These are phyloP conservation scores for Saccharomyces hybrid DNA, from an alignment of 1,139 yeast genomes.

Conservation along the genomic window DNA sequence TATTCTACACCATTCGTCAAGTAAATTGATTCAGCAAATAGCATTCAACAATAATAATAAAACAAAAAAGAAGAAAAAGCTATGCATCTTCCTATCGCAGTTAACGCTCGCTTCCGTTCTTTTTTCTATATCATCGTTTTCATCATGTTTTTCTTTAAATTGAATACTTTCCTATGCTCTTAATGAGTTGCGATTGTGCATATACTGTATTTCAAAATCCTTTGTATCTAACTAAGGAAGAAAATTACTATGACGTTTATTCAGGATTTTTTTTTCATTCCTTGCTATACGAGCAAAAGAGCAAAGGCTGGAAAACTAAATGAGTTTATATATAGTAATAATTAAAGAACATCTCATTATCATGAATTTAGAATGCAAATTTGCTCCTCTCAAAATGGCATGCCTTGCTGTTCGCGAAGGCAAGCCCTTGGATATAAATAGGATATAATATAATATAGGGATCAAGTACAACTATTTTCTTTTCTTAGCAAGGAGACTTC, in stretches of 20 bases:
- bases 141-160: neutral
- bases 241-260: neutral
- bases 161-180: neutral
- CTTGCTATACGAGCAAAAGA: neutral
- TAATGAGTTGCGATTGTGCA: neutral
- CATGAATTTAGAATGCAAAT: neutral
- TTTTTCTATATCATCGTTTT: neutral
- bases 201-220: neutral
- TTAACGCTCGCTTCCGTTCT: neutral
- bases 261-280: neutral
- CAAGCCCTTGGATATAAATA: neutral
- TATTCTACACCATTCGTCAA: slow-evolving; percentile 57
- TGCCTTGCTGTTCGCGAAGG: neutral
- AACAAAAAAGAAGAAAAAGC: neutral
- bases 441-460: neutral
- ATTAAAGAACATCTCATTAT: neutral
- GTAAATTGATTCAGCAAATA: slow-evolving; percentile 9
- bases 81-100: neutral
- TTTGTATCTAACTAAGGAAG: neutral
- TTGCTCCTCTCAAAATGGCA: neutral
- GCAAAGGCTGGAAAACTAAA: neutral
- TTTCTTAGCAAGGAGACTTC: slow-evolving; percentile 21
- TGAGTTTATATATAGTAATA: neutral
- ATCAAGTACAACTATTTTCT: slow-evolving; percentile 7
- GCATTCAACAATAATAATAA: neutral